Conservation (phyloP, 2,329 filamentous ascomycete species). For the Pseudogymnoascus sp. region DNA sequence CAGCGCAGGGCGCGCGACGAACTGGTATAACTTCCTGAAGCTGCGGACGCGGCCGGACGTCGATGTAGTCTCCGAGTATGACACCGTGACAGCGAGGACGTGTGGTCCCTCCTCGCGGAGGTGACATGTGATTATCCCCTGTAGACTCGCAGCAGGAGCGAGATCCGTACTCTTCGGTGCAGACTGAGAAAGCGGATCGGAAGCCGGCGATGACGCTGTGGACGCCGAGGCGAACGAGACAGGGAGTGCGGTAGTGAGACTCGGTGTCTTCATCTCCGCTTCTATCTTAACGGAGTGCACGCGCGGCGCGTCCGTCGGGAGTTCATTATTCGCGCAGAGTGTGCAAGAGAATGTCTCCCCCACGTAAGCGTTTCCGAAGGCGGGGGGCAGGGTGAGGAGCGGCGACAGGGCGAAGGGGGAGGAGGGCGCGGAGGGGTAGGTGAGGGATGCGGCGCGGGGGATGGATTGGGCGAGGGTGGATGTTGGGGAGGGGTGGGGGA, state of each 20-base stretch:
- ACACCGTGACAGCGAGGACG: constrained; percentile 86
- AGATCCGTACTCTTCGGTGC: constrained; percentile 40
- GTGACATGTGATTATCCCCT: constrained; percentile 76
- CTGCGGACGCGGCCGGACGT: constrained; percentile 66
- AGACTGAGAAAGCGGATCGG: constrained; percentile 12
- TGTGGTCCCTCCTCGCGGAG: constrained; percentile 92
- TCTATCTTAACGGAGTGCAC: constrained; percentile 67
- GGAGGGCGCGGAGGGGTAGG: constrained; percentile 50
- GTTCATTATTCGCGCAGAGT: constrained; percentile 89
- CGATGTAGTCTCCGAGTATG: constrained; percentile 80
- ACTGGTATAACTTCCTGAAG: constrained; percentile 94
- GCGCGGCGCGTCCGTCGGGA: constrained; percentile 27
- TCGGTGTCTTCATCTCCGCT: constrained; percentile 91
- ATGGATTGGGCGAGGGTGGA: constrained; percentile 33
- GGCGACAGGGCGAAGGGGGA: constrained; percentile 46
- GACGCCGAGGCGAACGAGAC: constrained; percentile 49
- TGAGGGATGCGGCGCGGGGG: constrained; percentile 58
- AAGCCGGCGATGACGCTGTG: neutral
- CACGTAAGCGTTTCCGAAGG: constrained; percentile 91
- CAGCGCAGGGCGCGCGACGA: constrained; percentile 82
- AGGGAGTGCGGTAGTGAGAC: constrained; percentile 49
- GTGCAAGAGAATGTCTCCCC: constrained; percentile 94
- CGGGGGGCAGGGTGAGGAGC: constrained; percentile 74
- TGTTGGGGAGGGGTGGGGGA: constrained; percentile 42
- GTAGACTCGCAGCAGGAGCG: constrained; percentile 58